phyloP scores from a whole-genome alignment of 2,329 filamentous ascomycete species.

The Penicillium digitatum region DNA sequence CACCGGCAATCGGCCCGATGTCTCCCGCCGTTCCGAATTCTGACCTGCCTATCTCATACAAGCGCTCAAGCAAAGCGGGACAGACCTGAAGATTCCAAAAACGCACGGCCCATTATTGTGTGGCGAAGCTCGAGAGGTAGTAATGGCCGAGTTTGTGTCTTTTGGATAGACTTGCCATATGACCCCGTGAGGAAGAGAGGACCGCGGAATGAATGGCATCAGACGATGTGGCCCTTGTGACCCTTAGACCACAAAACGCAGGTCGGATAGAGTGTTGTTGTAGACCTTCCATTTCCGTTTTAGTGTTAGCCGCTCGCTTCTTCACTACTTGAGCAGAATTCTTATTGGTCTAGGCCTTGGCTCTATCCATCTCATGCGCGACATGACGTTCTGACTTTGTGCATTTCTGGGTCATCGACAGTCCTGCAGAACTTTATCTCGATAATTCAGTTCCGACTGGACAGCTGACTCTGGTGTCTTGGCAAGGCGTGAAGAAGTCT shows the following conservation, averaged over 20 bases:
- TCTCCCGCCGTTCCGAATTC: neutral
- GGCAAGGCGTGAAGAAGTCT: neutral
- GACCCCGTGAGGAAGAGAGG: neutral
- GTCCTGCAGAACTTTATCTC: neutral
- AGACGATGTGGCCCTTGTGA: too few species aligned
- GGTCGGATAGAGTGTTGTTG: neutral
- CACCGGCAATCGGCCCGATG: neutral
- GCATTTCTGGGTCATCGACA: too few species aligned
- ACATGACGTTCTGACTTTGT: too few species aligned
- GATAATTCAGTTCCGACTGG: too few species aligned
- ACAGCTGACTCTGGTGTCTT: too few species aligned
- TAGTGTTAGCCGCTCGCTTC: neutral
- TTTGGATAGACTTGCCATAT: too few species aligned
- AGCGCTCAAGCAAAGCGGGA: conserved; percentile 1
- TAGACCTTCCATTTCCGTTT: neutral
- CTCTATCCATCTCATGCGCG: neutral
- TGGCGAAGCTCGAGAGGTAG: conserved; percentile 1
- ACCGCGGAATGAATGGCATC: too few species aligned
- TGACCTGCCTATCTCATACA: conserved; percentile 12
- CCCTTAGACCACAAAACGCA: neutral
- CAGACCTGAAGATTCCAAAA: neutral
- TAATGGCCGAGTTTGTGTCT: neutral
- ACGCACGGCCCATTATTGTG: neutral
- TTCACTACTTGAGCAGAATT: neutral
- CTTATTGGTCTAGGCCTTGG: neutral